phyloP scores from a whole-genome alignment of 75 land plant genomes.

The Isoetes taiwanensis region DNA sequence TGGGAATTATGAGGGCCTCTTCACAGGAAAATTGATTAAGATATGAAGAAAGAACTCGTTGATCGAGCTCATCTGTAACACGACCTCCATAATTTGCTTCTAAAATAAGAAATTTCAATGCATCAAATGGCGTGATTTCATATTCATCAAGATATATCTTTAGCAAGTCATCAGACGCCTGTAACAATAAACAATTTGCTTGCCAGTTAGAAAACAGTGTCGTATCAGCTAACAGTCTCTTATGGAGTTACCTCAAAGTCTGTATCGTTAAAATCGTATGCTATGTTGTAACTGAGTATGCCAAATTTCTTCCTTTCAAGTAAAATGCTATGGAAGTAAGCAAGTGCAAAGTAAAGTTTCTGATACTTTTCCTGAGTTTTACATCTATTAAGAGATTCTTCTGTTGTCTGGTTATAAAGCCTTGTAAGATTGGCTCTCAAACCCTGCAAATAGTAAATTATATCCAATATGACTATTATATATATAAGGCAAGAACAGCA shows the following conservation, averaged over 20 bases:
- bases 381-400: constrained; percentile 21
- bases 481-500: too few relatives aligned
- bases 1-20: constrained; percentile 11
- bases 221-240: too few relatives aligned
- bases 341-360: constrained; percentile 22
- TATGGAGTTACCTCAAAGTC: constrained; percentile 16
- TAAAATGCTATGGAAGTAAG: constrained; percentile 27
- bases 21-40: constrained; percentile 24
- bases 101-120: constrained; percentile 22
- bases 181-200: too few relatives aligned
- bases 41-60: constrained; percentile 17
- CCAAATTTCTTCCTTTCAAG: constrained; percentile 24
- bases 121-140: constrained; percentile 25
- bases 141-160: constrained; percentile 24
- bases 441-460: constrained; percentile 18
- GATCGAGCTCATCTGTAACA: constrained; percentile 26
- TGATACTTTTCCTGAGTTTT: constrained; percentile 24
- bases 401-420: constrained; percentile 16
- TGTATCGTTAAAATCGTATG: constrained; percentile 28
- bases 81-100: constrained; percentile 31
- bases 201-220: too few relatives aligned
- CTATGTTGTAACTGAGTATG: constrained; percentile 19
- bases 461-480: too few relatives aligned
- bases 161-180: constrained; percentile 24
- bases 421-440: constrained; percentile 19